phyloP scores from a whole-genome alignment of 2,329 filamentous ascomycete species.

The Pyrenochaeta sp. region DNA sequence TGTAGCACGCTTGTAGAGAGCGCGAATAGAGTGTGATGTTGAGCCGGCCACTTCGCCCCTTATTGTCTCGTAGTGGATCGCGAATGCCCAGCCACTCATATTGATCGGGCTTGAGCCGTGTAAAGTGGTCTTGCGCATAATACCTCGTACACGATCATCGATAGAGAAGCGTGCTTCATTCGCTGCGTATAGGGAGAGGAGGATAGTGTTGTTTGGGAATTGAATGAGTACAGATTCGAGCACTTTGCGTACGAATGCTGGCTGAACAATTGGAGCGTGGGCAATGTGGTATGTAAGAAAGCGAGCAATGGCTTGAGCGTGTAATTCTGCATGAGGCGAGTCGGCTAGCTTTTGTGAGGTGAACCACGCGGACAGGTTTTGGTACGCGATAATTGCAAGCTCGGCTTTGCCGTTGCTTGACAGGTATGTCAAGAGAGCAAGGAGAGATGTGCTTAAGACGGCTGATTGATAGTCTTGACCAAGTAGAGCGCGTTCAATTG shows the following conservation, averaged over 20 bases:
- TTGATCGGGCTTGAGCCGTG: constrained; percentile 39
- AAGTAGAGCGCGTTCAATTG: constrained; percentile 65
- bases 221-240: constrained; percentile 67
- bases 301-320: constrained; percentile 73
- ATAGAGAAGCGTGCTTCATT: constrained; percentile 76
- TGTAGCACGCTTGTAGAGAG: constrained; percentile 64
- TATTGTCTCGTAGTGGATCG: constrained; percentile 64
- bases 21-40: constrained; percentile 62
- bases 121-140: constrained; percentile 60
- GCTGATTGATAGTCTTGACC: constrained; percentile 53
- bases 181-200: constrained; percentile 77
- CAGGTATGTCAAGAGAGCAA: constrained; percentile 74
- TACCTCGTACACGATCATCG: constrained; percentile 77
- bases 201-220: constrained; percentile 80
- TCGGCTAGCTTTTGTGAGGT: constrained; percentile 23
- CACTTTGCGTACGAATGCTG: constrained; percentile 69
- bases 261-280: constrained; percentile 71
- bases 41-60: constrained; percentile 49
- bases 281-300: constrained; percentile 73
- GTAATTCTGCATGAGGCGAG: constrained; percentile 63
- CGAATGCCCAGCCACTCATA: constrained; percentile 63
- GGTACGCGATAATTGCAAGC: constrained; percentile 51
- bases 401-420: constrained; percentile 49
- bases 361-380: constrained; percentile 32
- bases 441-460: constrained; percentile 66